Conservation (phyloP, 2,329 filamentous ascomycete genomes). For the Aspergillus unguis region DNA sequence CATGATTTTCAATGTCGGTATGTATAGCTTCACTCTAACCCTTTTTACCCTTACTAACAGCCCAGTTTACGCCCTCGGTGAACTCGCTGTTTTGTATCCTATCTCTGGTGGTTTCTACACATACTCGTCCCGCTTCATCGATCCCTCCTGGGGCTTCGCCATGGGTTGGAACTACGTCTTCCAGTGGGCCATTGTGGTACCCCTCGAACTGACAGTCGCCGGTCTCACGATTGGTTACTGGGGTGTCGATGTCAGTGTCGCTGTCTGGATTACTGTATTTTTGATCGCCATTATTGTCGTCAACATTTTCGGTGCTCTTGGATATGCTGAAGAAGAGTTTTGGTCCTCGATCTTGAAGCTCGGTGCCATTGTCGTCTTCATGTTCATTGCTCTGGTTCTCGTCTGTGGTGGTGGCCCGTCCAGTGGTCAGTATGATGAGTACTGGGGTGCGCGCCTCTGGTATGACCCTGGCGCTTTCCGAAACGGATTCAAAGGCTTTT, state of each 20-base stretch:
- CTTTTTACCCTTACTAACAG: not conserved
- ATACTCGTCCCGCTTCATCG: slow-evolving; percentile 59
- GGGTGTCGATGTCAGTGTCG: slow-evolving; percentile 48
- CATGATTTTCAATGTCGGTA: slow-evolving; percentile 50
- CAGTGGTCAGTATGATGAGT: slow-evolving; percentile 39
- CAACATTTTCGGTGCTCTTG: slow-evolving; percentile 56
- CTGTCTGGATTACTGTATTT: slow-evolving; percentile 58
- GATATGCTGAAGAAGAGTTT: slow-evolving; percentile 33
- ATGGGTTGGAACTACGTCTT: slow-evolving; percentile 64
- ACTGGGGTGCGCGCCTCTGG: slow-evolving; percentile 25
- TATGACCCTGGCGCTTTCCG: slow-evolving; percentile 44
- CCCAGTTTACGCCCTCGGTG: slow-evolving; percentile 56
- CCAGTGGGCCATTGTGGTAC: slow-evolving; percentile 79
- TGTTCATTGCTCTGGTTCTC: slow-evolving; percentile 30
- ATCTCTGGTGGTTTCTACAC: slow-evolving; percentile 59
- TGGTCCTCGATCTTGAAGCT: slow-evolving; percentile 24
- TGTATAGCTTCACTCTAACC: not conserved
- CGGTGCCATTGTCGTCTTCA: slow-evolving; percentile 24
- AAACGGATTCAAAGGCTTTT: slow-evolving; percentile 58
- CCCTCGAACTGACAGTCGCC: slow-evolving; percentile 67
- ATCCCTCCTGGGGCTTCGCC: slow-evolving; percentile 54
- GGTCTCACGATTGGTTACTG: slow-evolving; percentile 55
- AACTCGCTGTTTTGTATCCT: slow-evolving; percentile 60
- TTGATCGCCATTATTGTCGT: slow-evolving; percentile 50
- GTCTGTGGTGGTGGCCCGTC: slow-evolving; percentile 29